These are phyloP conservation scores for Triglochin maritima DNA, from an alignment of 106 monocot genomes.

Conservation along the genomic window DNA sequence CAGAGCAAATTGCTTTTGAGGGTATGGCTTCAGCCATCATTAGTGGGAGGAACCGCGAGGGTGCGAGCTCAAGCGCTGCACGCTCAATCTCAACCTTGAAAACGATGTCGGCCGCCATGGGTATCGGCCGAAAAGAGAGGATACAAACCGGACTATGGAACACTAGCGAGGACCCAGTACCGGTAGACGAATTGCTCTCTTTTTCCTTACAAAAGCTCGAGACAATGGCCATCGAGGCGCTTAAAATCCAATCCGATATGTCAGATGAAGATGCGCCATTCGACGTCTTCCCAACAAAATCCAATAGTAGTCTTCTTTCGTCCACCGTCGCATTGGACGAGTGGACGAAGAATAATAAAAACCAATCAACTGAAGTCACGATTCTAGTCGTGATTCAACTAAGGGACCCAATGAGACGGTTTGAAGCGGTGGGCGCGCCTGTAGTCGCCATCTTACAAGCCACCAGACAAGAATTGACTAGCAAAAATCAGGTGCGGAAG, in stretches of 20 bases:
- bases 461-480: conserved; percentile 1
- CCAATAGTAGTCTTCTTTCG: conserved; percentile 20
- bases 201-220: conserved; percentile 68
- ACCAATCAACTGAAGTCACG: conserved; percentile 10
- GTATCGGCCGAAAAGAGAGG: conserved; percentile 49
- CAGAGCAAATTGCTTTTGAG: conserved; percentile 90
- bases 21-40: conserved; percentile 79
- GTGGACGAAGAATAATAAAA: conserved; percentile 10
- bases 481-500: conserved; percentile 19
- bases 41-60: conserved; percentile 51
- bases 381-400: conserved; percentile 47
- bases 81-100: conserved; percentile 43
- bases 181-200: conserved; percentile 45
- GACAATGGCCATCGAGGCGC: conserved; percentile 61
- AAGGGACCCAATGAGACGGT: conserved; percentile 63
- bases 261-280: conserved; percentile 70
- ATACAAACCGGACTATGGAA: conserved; percentile 75
- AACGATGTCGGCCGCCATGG: conserved; percentile 40
- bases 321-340: conserved; percentile 28
- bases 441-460: conserved; percentile 52
- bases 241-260: conserved; percentile 76
- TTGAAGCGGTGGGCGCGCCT: conserved; percentile 61
- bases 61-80: conserved; percentile 62
- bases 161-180: conserved; percentile 37
- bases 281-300: conserved; percentile 35